Percentiles rank a stretch among this genome's conserved stretches.
phyloP scores from a whole-genome alignment of 2,329 filamentous ascomycete species.

The Pseudogymnoascus sp. region DNA sequence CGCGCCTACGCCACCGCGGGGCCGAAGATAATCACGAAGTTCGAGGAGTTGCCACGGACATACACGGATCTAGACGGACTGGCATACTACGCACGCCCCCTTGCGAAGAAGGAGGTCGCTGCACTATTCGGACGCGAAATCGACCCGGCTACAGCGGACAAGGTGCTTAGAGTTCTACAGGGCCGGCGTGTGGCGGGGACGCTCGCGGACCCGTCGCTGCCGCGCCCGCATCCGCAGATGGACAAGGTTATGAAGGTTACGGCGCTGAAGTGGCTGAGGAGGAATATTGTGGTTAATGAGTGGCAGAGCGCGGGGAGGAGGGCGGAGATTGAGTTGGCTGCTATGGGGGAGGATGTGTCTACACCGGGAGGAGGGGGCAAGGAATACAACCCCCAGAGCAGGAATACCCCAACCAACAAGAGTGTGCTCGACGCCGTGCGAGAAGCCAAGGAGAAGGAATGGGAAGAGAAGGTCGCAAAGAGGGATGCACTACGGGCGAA shows the following conservation, averaged over 20 bases:
- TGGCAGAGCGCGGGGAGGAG: conserved; percentile 51
- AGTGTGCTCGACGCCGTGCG: conserved; percentile 51
- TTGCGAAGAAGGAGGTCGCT: conserved; percentile 40
- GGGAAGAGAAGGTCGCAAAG: conserved; percentile 36
- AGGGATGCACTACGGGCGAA: conserved; percentile 39
- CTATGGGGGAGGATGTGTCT: conserved; percentile 22
- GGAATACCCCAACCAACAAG: conserved; percentile 47
- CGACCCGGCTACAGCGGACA: conserved; percentile 40
- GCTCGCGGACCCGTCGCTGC: conserved; percentile 48
- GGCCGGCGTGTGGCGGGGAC: conserved; percentile 57
- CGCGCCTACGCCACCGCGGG: not conserved
- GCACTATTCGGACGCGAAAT: conserved; percentile 44
- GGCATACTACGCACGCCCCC: conserved; percentile 42
- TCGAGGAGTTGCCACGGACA: conserved; percentile 47
- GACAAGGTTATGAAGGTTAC: conserved; percentile 33
- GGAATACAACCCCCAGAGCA: conserved; percentile 24
- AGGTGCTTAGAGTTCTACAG: conserved; percentile 50
- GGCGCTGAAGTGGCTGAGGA: conserved; percentile 49
- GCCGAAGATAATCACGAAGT: conserved; percentile 25
- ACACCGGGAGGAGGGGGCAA: conserved; percentile 3
- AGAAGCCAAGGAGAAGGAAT: conserved; percentile 39
- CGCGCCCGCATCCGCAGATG: not conserved
- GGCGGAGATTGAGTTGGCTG: conserved; percentile 53
- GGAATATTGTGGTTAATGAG: conserved; percentile 49
- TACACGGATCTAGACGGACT: conserved; percentile 51